A percentile compares a stretch with the other conserved stretches of the same genome.
These are phyloP conservation scores for Xylaria sp. DNA, from an alignment of 2,329 filamentous ascomycete genomes.

Conservation along the genomic window DNA sequence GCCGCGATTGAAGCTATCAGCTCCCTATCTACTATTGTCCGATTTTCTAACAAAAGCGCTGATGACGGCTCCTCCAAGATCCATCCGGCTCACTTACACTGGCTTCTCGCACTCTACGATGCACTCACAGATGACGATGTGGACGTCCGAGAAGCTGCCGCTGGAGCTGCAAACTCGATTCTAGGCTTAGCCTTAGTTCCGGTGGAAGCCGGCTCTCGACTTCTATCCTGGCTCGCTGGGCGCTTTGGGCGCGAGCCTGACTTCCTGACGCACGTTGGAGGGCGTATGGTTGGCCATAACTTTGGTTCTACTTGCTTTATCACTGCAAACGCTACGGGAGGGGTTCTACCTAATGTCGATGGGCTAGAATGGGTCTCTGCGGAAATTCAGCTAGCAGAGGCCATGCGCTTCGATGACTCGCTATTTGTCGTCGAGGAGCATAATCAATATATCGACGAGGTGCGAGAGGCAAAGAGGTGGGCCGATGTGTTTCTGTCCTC, in stretches of 20 bases:
- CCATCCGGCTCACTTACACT: slow-evolving; percentile 59
- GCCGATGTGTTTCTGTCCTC: slow-evolving; percentile 57
- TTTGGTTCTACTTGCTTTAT: slow-evolving; percentile 35
- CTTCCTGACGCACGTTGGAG: slow-evolving; percentile 56
- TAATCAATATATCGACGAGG: slow-evolving; percentile 91
- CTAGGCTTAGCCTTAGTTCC: slow-evolving; percentile 58
- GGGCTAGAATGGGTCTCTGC: slow-evolving; percentile 46
- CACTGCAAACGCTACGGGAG: slow-evolving; percentile 27
- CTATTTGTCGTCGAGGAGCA: slow-evolving; percentile 92
- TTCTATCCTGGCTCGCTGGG: slow-evolving; percentile 57
- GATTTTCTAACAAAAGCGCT: background rate
- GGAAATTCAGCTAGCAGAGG: slow-evolving; percentile 55
- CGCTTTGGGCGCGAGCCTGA: slow-evolving; percentile 51
- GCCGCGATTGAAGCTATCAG: slow-evolving; percentile 67
- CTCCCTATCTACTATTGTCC: slow-evolving; percentile 58
- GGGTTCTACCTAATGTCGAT: slow-evolving; percentile 24
- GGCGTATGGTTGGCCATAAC: slow-evolving; percentile 56
- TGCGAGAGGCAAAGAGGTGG: slow-evolving; percentile 80
- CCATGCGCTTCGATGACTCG: slow-evolving; percentile 68
- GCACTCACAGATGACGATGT: slow-evolving; percentile 91
- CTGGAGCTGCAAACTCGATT: slow-evolving; percentile 60
- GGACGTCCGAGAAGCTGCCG: slow-evolving; percentile 78
- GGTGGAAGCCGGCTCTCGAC: slow-evolving; percentile 58
- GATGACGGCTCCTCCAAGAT: slow-evolving; percentile 9
- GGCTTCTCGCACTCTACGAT: slow-evolving; percentile 77